These are phyloP conservation scores for Aspergillus sp. DNA, from an alignment of 2,329 filamentous ascomycete species.

Conservation along the genomic window DNA sequence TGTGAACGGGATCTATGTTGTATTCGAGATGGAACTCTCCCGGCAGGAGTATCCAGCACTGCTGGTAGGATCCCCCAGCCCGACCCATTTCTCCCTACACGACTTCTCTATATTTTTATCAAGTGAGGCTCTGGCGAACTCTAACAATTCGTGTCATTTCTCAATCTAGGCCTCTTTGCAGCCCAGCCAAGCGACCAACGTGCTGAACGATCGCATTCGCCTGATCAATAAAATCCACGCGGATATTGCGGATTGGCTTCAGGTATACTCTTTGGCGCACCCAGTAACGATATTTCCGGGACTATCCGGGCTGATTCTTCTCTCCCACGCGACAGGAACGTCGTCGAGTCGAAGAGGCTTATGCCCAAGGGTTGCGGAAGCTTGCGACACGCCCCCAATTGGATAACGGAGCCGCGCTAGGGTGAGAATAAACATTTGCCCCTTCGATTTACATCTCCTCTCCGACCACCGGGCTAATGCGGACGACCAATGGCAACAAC, in stretches of 20 bases:
- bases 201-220: conserved; percentile 83
- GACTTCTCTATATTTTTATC: background rate
- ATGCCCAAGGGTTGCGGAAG: conserved; percentile 78
- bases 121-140: background rate
- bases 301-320: conserved; percentile 5
- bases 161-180: conserved; percentile 68
- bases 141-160: background rate
- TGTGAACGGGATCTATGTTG: conserved; percentile 23
- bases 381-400: conserved; percentile 72
- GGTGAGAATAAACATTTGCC: conserved; percentile 59
- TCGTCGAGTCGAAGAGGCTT: conserved; percentile 85
- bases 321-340: conserved; percentile 66
- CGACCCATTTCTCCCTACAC: background rate
- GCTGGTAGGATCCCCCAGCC: conserved; percentile 64
- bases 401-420: conserved; percentile 76
- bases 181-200: conserved; percentile 75
- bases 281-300: conserved; percentile 7
- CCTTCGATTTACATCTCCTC: no score
- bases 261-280: conserved; percentile 58
- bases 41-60: conserved; percentile 90
- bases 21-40: conserved; percentile 66
- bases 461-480: background rate
- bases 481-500: conserved; percentile 20
- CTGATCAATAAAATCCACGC: conserved; percentile 81
- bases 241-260: conserved; percentile 94